phyloP scores from a whole-genome alignment of 768 basidiomycete genomes.

The Phaeotremella fagi region DNA sequence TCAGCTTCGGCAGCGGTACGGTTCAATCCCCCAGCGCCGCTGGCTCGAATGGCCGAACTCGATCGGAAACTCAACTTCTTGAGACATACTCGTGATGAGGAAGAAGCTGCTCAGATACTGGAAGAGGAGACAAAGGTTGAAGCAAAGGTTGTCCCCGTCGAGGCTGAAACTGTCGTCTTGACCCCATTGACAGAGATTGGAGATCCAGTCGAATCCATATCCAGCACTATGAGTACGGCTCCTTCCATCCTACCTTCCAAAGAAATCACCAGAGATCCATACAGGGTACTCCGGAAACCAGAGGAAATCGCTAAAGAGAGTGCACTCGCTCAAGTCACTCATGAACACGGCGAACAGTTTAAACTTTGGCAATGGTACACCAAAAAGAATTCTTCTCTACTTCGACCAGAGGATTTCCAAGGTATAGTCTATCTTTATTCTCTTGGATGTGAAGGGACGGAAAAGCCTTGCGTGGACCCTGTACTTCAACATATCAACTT shows the following conservation, averaged over 20 bases:
- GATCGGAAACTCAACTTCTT: conserved; percentile 69
- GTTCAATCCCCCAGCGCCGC: conserved; percentile 85
- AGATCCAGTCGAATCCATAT: background rate
- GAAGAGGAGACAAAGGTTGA: conserved; percentile 57
- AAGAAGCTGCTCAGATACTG: conserved; percentile 54
- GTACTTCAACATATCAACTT: conserved; percentile 69
- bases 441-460: conserved; percentile 73
- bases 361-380: conserved; percentile 95
- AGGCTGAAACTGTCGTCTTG: background rate
- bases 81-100: conserved; percentile 80
- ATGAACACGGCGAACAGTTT: conserved; percentile 78
- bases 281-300: conserved; percentile 55
- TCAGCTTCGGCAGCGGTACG: conserved; percentile 89
- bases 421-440: conserved; percentile 75
- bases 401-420: conserved; percentile 90
- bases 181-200: conserved; percentile 2
- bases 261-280: conserved; percentile 29
- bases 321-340: conserved; percentile 63
- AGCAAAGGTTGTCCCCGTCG: conserved; percentile 1
- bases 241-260: conserved; percentile 7
- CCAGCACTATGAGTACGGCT: conserved; percentile 21
- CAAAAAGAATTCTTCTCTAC: conserved; percentile 75
- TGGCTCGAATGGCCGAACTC: conserved; percentile 79
- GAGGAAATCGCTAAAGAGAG: conserved; percentile 73
- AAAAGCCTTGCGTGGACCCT: conserved; percentile 62